Evolutionary conservation across 2,329 filamentous ascomycete genomes (phyloP).

Genomic region (Lanzia echinophila): DNA sequence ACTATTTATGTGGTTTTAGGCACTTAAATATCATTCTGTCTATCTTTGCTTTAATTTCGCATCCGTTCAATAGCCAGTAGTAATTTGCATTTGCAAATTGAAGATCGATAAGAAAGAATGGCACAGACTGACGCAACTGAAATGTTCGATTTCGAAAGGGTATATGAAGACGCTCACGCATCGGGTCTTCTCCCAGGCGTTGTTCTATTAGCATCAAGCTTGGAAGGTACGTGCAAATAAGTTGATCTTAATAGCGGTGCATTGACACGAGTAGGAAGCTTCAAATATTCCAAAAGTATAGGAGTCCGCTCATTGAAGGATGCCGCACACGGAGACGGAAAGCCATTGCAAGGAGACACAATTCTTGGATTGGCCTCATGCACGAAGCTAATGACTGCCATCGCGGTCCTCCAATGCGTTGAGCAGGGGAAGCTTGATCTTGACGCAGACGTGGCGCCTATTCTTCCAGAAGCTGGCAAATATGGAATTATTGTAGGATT

Average conservation of each 20-base stretch:
- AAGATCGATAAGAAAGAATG: no score
- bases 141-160: neutral
- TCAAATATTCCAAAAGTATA: conserved; percentile 32
- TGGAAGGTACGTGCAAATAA: neutral
- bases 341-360: conserved; percentile 52
- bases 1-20: no score
- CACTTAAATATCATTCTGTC: no score
- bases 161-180: neutral
- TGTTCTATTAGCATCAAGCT: neutral
- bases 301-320: conserved; percentile 40
- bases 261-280: conserved; percentile 26
- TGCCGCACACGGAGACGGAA: conserved; percentile 40
- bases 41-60: no score
- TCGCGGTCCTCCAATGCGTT: conserved; percentile 51
- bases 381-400: conserved; percentile 46
- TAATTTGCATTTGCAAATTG: no score
- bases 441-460: conserved; percentile 35
- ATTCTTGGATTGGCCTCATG: conserved; percentile 54
- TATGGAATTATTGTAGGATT: conserved; percentile 22
- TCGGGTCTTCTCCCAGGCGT: neutral
- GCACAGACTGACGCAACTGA: no score
- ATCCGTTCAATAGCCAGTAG: no score
- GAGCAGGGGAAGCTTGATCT: conserved; percentile 42
- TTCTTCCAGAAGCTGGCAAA: conserved; percentile 24
- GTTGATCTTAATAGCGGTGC: neutral